A percentile compares a stretch with the other conserved stretches of the same genome.
These are phyloP conservation scores for Trichocladium uniseriatum DNA, from an alignment of 495 filamentous ascomycete genomes.

Conservation along the genomic window DNA sequence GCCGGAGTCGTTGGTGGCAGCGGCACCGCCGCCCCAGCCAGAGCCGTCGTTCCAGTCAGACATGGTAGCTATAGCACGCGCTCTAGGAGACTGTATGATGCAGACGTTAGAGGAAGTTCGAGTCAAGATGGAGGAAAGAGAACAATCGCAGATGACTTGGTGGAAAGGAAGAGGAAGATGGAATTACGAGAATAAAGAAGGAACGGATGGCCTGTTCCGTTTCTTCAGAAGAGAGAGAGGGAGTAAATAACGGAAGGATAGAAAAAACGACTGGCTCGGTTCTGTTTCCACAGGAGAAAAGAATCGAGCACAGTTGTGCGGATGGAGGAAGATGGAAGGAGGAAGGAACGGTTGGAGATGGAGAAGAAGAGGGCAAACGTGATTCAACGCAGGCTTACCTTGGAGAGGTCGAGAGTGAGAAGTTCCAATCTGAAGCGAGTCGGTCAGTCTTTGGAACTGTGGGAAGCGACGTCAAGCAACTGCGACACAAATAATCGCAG, in stretches of 20 bases:
- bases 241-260: not conserved
- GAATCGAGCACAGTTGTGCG: not conserved
- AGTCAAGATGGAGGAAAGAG: not conserved
- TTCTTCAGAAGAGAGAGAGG: too few species aligned
- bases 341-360: too few species aligned
- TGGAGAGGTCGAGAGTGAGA: not conserved
- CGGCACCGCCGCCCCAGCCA: not conserved
- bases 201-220: too few species aligned
- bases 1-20: not conserved
- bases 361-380: not conserved
- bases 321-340: too few species aligned
- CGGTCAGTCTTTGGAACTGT: not conserved
- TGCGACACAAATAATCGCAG: not conserved
- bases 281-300: not conserved
- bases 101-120: not conserved
- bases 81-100: not conserved
- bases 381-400: not conserved
- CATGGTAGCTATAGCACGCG: not conserved
- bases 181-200: not conserved
- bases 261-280: not conserved
- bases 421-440: not conserved
- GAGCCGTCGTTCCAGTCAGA: constrained; percentile 2
- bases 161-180: not conserved
- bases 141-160: not conserved
- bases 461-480: not conserved